These are phyloP conservation scores for Immersiporthe knoxdaviesiana DNA, from an alignment of 2,329 filamentous ascomycete genomes.

Conservation along the genomic window DNA sequence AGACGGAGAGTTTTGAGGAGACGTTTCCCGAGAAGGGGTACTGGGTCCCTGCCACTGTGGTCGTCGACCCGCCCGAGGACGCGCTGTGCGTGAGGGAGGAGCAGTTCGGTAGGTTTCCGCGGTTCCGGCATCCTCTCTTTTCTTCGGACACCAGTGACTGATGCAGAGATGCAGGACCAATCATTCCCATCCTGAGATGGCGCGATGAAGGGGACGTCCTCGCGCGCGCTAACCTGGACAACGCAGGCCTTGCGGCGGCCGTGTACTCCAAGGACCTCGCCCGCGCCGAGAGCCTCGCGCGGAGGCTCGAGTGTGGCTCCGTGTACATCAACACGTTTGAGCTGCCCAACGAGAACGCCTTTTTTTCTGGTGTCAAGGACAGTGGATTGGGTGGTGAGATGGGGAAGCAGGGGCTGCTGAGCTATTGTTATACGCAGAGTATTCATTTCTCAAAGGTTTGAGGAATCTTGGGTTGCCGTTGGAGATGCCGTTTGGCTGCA, in stretches of 20 bases:
- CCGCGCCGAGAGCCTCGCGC: slow-evolving; percentile 55
- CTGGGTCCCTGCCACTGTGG: slow-evolving; percentile 62
- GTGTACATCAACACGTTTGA: slow-evolving; percentile 61
- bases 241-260: slow-evolving; percentile 59
- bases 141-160: neutral
- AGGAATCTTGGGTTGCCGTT: neutral
- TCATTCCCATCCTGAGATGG: slow-evolving; percentile 67
- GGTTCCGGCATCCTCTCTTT: slow-evolving; percentile 3
- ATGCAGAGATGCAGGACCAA: slow-evolving; percentile 50
- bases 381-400: slow-evolving; percentile 42
- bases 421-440: slow-evolving; percentile 40
- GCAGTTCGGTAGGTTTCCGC: slow-evolving; percentile 53
- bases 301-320: slow-evolving; percentile 58
- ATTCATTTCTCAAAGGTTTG: slow-evolving; percentile 38
- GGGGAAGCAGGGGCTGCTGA: slow-evolving; percentile 40
- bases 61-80: slow-evolving; percentile 59
- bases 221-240: slow-evolving; percentile 54
- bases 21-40: slow-evolving; percentile 49
- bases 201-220: slow-evolving; percentile 63
- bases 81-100: slow-evolving; percentile 61
- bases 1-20: slow-evolving; percentile 54
- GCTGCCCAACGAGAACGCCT: slow-evolving; percentile 38
- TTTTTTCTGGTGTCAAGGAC: slow-evolving; percentile 40
- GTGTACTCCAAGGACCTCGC: slow-evolving; percentile 59
- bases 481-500: neutral